Evolutionary conservation across 2,329 filamentous ascomycete species (phyloP).

Genomic region (Metarhizium rileyi): DNA sequence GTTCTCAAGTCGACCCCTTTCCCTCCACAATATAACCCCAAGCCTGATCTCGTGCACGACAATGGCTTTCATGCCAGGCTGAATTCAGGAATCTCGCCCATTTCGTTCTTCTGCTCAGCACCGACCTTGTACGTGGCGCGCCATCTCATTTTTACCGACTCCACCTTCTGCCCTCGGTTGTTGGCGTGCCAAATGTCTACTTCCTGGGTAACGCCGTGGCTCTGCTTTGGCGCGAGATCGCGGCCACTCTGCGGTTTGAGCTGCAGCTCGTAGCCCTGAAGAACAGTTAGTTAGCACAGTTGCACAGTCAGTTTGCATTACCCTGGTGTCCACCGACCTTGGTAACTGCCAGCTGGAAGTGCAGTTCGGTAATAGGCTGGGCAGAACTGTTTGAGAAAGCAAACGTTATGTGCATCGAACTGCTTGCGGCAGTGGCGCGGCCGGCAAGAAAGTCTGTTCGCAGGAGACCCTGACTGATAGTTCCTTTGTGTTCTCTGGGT

Average conservation of each 20-base stretch:
- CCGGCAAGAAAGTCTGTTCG: conserved; percentile 65
- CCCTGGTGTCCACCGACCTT: conserved; percentile 50
- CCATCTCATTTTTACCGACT: conserved; percentile 82
- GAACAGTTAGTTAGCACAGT: neutral
- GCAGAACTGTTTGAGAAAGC: conserved; percentile 75
- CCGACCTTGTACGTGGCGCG: conserved; percentile 70
- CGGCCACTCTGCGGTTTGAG: conserved; percentile 81
- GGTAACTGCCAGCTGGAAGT: conserved; percentile 87
- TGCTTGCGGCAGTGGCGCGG: conserved; percentile 40
- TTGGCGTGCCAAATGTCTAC: conserved; percentile 69
- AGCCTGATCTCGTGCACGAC: neutral
- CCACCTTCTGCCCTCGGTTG: conserved; percentile 57
- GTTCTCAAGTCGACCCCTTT: neutral
- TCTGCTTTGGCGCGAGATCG: conserved; percentile 61
- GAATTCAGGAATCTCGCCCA: conserved; percentile 74
- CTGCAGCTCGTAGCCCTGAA: conserved; percentile 67
- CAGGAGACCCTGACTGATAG: conserved; percentile 60
- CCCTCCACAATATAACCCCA: neutral
- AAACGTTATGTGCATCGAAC: conserved; percentile 60
- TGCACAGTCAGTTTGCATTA: neutral
- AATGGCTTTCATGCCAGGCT: conserved; percentile 49
- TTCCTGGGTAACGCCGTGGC: conserved; percentile 67
- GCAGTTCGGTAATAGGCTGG: conserved; percentile 65
- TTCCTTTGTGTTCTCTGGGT: conserved; percentile 52
- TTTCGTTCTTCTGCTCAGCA: conserved; percentile 60